Evolutionary conservation across 2,329 filamentous ascomycete genomes (phyloP).

Genomic region (Dactylonectria macrodidyma): DNA sequence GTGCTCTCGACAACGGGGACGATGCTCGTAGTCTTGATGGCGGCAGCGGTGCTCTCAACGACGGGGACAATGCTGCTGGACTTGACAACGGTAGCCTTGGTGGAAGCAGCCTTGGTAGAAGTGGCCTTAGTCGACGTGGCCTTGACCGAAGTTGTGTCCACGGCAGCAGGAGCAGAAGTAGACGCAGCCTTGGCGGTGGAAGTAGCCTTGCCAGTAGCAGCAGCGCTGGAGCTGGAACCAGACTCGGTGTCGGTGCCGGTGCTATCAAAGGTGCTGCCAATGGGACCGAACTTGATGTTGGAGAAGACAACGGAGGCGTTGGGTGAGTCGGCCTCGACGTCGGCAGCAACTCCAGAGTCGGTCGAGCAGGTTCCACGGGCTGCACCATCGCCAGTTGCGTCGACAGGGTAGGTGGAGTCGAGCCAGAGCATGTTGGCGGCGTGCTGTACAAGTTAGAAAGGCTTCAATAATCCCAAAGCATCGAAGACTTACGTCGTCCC

Average conservation of each 20-base stretch:
- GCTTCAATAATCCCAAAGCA: too few relatives aligned
- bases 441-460: conserved; percentile 54
- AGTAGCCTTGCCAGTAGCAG: conserved; percentile 21
- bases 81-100: background rate
- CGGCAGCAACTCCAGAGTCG: conserved; percentile 65
- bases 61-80: conserved; percentile 8
- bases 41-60: conserved; percentile 24
- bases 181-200: conserved; percentile 7
- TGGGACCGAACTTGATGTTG: conserved; percentile 70
- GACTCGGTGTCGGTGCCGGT: conserved; percentile 23
- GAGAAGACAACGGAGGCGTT: conserved; percentile 68
- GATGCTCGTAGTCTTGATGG: conserved; percentile 11
- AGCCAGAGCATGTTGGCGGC: conserved; percentile 81
- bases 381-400: conserved; percentile 61
- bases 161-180: background rate
- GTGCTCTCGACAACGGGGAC: conserved; percentile 19
- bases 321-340: conserved; percentile 62
- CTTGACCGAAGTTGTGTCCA: conserved; percentile 15
- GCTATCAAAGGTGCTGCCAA: conserved; percentile 65
- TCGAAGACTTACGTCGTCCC: conserved; percentile 67
- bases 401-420: conserved; percentile 73
- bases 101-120: conserved; percentile 20
- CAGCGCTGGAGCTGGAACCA: conserved; percentile 12
- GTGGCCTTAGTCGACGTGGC: conserved; percentile 7
- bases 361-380: conserved; percentile 68